These are phyloP conservation scores for Beauveria caledonica DNA, from an alignment of 2,329 filamentous ascomycete genomes.

Conservation along the genomic window DNA sequence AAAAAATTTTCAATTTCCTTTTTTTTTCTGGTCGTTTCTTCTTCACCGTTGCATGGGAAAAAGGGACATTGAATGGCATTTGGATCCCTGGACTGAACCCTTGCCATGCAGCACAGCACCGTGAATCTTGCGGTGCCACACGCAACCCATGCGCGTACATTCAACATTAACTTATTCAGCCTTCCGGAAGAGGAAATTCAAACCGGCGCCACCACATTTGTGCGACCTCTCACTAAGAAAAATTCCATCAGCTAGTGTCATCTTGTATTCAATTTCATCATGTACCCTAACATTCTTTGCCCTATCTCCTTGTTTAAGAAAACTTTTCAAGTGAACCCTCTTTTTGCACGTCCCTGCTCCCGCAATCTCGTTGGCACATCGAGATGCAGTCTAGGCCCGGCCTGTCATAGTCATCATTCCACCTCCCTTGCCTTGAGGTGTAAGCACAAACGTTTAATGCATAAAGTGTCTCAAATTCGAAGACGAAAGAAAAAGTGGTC, in stretches of 20 bases:
- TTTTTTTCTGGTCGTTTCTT: neutral
- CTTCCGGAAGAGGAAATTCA: slow-evolving; percentile 6
- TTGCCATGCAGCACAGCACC: no score
- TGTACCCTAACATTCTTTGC: no score
- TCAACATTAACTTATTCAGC: neutral
- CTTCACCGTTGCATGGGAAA: neutral
- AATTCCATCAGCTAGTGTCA: no score
- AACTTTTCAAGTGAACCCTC: no score
- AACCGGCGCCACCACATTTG: neutral
- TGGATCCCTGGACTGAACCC: no score
- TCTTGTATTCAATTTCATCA: no score
- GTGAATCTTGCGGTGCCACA: neutral
- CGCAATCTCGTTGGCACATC: neutral
- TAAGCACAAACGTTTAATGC: neutral
- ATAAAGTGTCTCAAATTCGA: neutral
- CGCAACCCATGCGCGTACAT: neutral
- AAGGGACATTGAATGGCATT: neutral
- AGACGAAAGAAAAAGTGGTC: neutral
- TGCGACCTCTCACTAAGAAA: neutral
- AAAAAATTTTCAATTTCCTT: neutral
- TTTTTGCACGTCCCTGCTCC: no score
- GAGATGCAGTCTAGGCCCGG: neutral
- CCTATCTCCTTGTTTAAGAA: no score
- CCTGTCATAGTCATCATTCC: slow-evolving; percentile 4
- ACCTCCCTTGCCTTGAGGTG: neutral